Percentiles rank a stretch among this genome's conserved stretches.
phyloP scores from a whole-genome alignment of 2,329 filamentous ascomycete genomes.

The Phyllosticta capitalensis region DNA sequence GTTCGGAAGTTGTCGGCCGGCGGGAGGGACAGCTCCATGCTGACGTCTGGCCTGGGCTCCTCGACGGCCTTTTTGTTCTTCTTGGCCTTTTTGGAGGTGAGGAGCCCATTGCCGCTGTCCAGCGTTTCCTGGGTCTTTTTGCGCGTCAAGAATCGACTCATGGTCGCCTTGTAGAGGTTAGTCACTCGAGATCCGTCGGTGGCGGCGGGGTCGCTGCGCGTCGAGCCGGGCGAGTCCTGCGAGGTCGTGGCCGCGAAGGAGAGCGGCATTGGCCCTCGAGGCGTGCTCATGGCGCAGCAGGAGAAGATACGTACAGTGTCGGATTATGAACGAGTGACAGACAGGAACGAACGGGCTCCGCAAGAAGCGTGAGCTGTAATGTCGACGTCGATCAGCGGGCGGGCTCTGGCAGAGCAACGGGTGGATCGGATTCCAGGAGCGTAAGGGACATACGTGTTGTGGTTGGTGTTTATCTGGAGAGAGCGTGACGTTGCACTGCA shows the following conservation, averaged over 20 bases:
- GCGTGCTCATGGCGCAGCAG: constrained; percentile 2
- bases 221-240: constrained; percentile 1
- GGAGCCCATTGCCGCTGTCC: constrained; percentile 14
- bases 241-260: neutral
- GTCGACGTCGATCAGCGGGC: neutral
- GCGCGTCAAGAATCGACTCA: constrained; percentile 71
- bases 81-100: constrained; percentile 37
- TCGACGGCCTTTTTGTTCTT: constrained; percentile 41
- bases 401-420: neutral
- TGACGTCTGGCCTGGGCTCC: constrained; percentile 55
- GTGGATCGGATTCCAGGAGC: neutral
- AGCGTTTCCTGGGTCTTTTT: constrained; percentile 57
- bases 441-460: constrained; percentile 4
- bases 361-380: neutral
- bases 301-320: neutral
- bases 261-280: neutral
- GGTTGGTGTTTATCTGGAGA: constrained; percentile 8
- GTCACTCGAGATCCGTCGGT: constrained; percentile 4
- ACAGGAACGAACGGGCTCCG: neutral
- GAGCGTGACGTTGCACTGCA: constrained; percentile 11
- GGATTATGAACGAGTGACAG: neutral
- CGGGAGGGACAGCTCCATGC: constrained; percentile 66
- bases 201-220: neutral
- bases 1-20: constrained; percentile 86
- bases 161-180: constrained; percentile 28